These are phyloP conservation scores for Cucurbita ficifolia DNA, from an alignment of 306 rosid genomes.

Conservation along the genomic window DNA sequence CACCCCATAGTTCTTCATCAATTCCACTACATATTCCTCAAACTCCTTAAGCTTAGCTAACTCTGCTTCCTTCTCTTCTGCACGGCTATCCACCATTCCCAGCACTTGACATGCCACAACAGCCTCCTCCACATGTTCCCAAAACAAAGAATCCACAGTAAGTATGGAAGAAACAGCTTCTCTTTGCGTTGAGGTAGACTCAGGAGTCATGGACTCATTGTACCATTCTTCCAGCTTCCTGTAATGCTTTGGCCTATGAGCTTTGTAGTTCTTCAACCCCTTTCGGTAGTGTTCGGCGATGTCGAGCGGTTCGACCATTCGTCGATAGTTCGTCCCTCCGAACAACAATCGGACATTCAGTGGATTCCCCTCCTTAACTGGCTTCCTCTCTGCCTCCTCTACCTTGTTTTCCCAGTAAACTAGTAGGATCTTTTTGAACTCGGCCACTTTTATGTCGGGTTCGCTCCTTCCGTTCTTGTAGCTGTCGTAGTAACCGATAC, in stretches of 20 bases:
- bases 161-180: constrained; percentile 18
- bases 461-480: constrained; percentile 4
- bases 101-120: constrained; percentile 11
- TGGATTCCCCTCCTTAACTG: constrained; percentile 21
- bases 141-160: constrained; percentile 63
- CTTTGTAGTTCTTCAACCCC: constrained; percentile 1
- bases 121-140: constrained; percentile 66
- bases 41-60: constrained; percentile 13
- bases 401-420: constrained; percentile 39
- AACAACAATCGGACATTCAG: constrained; percentile 26
- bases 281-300: constrained; percentile 35
- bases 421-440: constrained; percentile 15
- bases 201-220: neutral
- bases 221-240: constrained; percentile 25
- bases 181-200: neutral
- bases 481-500: constrained; percentile 43
- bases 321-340: constrained; percentile 34
- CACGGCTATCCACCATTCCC: neutral
- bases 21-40: constrained; percentile 27
- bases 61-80: neutral
- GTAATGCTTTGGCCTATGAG: constrained; percentile 22
- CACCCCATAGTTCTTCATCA: constrained; percentile 23
- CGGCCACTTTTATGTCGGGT: constrained; percentile 4
- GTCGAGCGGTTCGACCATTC: constrained; percentile 52
- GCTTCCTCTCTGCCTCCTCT: constrained; percentile 26